Percentiles rank a stretch among this genome's conserved stretches.
Evolutionary conservation across 345 rosid species (phyloP).

Genomic region (Brassica carinata): DNA sequence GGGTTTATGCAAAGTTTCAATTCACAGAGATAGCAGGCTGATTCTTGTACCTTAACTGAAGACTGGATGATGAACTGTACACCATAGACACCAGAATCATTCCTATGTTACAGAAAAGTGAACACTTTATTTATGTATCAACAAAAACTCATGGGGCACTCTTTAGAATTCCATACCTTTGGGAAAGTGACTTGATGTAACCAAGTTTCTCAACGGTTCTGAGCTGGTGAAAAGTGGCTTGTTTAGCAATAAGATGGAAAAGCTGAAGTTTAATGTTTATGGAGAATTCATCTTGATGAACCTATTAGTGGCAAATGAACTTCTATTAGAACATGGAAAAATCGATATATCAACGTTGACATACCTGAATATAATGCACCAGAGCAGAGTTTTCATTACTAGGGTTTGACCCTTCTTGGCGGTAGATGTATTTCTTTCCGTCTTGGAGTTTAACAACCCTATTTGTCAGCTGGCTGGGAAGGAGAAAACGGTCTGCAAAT

Average conservation of each 20-base stretch:
- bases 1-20: background rate
- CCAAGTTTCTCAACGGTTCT: background rate
- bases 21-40: background rate
- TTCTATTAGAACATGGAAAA: background rate
- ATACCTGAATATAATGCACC: conserved; percentile 88
- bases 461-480: conserved; percentile 66
- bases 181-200: background rate
- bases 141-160: background rate
- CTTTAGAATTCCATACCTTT: background rate
- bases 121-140: background rate
- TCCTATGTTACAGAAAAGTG: background rate
- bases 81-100: background rate
- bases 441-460: conserved; percentile 48
- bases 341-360: background rate
- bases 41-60: background rate
- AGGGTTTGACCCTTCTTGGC: conserved; percentile 64
- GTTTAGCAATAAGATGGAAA: background rate
- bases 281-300: conserved; percentile 70
- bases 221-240: background rate
- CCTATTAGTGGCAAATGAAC: conserved; percentile 45
- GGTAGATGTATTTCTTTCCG: conserved; percentile 58
- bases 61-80: background rate
- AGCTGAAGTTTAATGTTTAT: background rate
- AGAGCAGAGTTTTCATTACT: conserved; percentile 78
- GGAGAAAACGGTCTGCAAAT: conserved; percentile 64